A percentile compares a stretch with the other conserved stretches of the same genome.
These are phyloP conservation scores for Ceratocystis colombiana DNA, from an alignment of 2,329 filamentous ascomycete genomes.

Conservation along the genomic window DNA sequence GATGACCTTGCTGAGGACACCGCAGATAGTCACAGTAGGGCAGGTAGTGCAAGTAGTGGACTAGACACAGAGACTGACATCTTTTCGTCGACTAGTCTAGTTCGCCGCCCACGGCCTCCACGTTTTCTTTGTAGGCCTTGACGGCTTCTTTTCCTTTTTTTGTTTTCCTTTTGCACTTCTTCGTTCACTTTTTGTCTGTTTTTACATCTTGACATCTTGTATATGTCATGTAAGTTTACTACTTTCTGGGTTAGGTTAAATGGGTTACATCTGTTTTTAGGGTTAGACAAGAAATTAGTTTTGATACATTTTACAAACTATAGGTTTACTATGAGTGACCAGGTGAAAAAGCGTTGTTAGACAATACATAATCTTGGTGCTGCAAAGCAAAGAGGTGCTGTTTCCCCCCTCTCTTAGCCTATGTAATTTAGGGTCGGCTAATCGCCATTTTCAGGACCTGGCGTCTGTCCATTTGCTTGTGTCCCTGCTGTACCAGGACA, in stretches of 20 bases:
- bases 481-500: background rate
- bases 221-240: background rate
- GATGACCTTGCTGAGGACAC: conserved; percentile 28
- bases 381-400: background rate
- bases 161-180: conserved; percentile 1
- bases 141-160: background rate
- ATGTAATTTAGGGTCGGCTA: background rate
- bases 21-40: conserved; percentile 31
- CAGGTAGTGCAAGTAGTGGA: conserved; percentile 29
- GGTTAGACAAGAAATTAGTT: conserved; percentile 12
- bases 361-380: no score
- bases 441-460: conserved; percentile 13
- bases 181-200: conserved; percentile 12
- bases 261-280: background rate
- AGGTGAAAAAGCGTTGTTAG: no score
- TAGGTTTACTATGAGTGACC: no score
- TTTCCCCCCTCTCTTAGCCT: background rate
- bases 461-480: background rate
- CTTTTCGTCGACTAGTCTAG: background rate
- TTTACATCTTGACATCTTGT: conserved; percentile 2
- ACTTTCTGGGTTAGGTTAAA: background rate
- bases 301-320: background rate
- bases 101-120: background rate
- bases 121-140: background rate
- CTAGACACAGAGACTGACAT: conserved; percentile 1